phyloP scores from a whole-genome alignment of 495 filamentous ascomycete genomes.

The Collariella sp. region DNA sequence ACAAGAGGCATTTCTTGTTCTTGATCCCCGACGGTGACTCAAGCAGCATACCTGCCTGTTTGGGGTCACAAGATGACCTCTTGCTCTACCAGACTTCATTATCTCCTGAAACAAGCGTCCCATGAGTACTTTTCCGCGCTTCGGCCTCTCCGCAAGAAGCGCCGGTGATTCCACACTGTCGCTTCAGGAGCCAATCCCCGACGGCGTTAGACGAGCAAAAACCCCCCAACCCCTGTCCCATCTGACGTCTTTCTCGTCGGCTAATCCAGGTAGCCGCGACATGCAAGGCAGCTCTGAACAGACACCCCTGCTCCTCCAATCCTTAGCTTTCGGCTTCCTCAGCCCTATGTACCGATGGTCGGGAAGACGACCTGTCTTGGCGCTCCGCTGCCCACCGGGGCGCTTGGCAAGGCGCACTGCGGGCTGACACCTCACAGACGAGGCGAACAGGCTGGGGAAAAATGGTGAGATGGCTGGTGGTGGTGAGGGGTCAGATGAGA shows the following conservation, averaged over 20 bases:
- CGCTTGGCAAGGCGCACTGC: too few relatives aligned
- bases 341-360: slow-evolving; percentile 13
- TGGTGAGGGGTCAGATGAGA: too few relatives aligned
- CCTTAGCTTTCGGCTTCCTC: too few relatives aligned
- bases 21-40: too few relatives aligned
- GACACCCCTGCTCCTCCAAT: too few relatives aligned
- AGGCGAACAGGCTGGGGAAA: too few relatives aligned
- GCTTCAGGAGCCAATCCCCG: slow-evolving; percentile 2
- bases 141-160: background rate
- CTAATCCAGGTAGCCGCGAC: background rate
- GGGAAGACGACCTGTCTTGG: background rate
- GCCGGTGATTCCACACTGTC: slow-evolving; percentile 5
- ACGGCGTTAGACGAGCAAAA: background rate
- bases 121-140: too few relatives aligned
- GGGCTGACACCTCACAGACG: too few relatives aligned
- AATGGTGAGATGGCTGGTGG: too few relatives aligned
- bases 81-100: background rate
- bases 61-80: background rate
- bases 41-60: background rate
- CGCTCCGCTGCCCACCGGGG: background rate
- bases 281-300: too few relatives aligned
- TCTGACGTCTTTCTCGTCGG: background rate
- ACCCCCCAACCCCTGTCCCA: background rate
- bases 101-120: background rate
- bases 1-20: too few relatives aligned